Evolutionary conservation across 2,329 filamentous ascomycete genomes (phyloP), one percentile per base, ranked within the genome.

Genomic region (Alternaria gaisen): DNA sequence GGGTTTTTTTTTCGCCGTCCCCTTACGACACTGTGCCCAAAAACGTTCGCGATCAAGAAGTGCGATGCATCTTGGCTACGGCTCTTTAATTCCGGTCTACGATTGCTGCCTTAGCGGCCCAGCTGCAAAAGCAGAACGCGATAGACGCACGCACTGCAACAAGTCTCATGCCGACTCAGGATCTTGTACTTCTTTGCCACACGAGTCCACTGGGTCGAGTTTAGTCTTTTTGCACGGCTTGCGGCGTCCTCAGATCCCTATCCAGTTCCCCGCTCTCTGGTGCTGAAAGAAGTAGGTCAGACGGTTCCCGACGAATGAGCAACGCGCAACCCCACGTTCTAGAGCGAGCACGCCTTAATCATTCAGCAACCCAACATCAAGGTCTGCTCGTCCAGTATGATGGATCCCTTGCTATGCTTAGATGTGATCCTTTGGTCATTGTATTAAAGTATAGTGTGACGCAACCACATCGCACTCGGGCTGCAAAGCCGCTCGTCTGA

Each of bases 391-490:
- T 63, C 71, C 70, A 64, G 63, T 67, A 55, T 64, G 56, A 68
- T 69, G 69, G 64, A 69, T 66, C 64, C 50, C 56, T 64, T 60
- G 67, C 64, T 63, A 59, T 69, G 67, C 64, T 58, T 62, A 62
- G 60, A 60, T 67, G 60, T 64, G 60, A 63, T 66, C 57, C 46
- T 58, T 28, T 60, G 56, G n/a, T 8, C 20, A 40, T 68, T 69
- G 68, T 74, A 70, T 68, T 68, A 72, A 72, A 70, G 64, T 70
- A 62, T 60, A 61, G 64, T 65, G 60, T 61, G 53, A 72, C 66
- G 68, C 72, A 73, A 69, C 65, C 63, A 68, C 46, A 36, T 50
- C 16, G 46, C 32, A 38, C 57, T 61, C 67, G 58, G 40, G 43
- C 56, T 46, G 53, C 58, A 41, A 42, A 18, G 41, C 48, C 40